Conservation (phyloP, 2,329 filamentous ascomycete genomes). For the Diplodia scrobiculata region DNA sequence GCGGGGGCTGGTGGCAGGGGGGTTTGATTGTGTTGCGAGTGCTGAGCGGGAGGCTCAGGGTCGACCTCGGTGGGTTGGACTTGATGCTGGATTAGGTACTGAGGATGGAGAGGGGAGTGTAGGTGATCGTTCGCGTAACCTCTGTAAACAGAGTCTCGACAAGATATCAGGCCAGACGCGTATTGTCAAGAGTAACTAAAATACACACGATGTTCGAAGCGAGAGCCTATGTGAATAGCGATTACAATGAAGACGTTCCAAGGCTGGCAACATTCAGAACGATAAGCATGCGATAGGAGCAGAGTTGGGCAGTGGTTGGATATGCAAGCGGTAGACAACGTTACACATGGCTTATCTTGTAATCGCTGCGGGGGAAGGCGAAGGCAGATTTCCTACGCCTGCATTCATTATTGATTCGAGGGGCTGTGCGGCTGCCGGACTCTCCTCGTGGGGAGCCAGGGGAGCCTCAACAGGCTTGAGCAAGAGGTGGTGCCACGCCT, state of each 20-base stretch:
- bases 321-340: neutral
- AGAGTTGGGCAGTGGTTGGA: neutral
- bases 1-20: no score
- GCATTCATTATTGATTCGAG: neutral
- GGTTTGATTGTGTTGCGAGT: neutral
- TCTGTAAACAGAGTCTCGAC: neutral
- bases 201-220: neutral
- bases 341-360: neutral
- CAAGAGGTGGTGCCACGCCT: neutral
- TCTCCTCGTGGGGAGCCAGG: neutral
- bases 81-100: neutral
- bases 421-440: neutral
- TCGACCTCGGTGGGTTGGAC: neutral
- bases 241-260: neutral
- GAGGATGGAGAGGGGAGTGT: neutral
- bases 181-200: neutral
- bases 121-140: neutral
- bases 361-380: no score
- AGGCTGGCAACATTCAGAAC: neutral
- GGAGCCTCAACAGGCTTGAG: neutral
- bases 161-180: no score
- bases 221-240: neutral
- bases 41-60: neutral
- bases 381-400: neutral
- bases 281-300: neutral